Evolutionary conservation across 2,329 filamentous ascomycete genomes (phyloP).

Genomic region (Escovopsis sp.): DNA sequence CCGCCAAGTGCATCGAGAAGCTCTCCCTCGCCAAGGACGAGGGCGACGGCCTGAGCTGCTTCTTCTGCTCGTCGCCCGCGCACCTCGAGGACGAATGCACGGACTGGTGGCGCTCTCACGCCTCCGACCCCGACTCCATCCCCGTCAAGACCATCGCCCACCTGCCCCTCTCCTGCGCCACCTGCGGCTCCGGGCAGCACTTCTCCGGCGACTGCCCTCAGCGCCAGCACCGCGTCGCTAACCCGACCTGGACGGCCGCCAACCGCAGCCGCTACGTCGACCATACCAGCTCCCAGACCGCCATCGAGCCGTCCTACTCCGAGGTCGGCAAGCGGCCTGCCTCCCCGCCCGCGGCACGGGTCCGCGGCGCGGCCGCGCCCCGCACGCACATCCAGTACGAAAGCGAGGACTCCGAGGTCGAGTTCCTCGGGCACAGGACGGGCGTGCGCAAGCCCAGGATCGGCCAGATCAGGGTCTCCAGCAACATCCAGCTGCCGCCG

Average conservation of each 20-base stretch:
- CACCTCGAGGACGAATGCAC: slow-evolving; percentile 48
- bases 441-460: slow-evolving; percentile 15
- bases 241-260: slow-evolving; percentile 35
- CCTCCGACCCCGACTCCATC: slow-evolving; percentile 22
- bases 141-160: slow-evolving; percentile 31
- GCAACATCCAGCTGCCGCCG: slow-evolving; percentile 25
- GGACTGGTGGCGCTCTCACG: slow-evolving; percentile 43
- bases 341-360: slow-evolving; percentile 16
- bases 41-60: slow-evolving; percentile 40
- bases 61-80: slow-evolving; percentile 37
- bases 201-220: slow-evolving; percentile 39
- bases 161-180: slow-evolving; percentile 38
- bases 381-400: slow-evolving; percentile 28
- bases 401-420: slow-evolving; percentile 29
- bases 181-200: slow-evolving; percentile 38
- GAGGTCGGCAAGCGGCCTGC: slow-evolving; percentile 10
- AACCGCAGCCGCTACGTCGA: slow-evolving; percentile 37
- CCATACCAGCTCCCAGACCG: slow-evolving; percentile 21
- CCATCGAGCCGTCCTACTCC: slow-evolving; percentile 20
- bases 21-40: slow-evolving; percentile 36
- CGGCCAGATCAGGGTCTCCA: slow-evolving; percentile 24
- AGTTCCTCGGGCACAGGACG: slow-evolving; percentile 23
- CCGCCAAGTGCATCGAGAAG: slow-evolving; percentile 37
- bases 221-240: slow-evolving; percentile 9
- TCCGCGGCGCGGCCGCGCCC: slow-evolving; percentile 18